Evolutionary conservation across 1,284 basidiomycete genomes (phyloP).

Genomic region (Sporisorium graminicola): DNA sequence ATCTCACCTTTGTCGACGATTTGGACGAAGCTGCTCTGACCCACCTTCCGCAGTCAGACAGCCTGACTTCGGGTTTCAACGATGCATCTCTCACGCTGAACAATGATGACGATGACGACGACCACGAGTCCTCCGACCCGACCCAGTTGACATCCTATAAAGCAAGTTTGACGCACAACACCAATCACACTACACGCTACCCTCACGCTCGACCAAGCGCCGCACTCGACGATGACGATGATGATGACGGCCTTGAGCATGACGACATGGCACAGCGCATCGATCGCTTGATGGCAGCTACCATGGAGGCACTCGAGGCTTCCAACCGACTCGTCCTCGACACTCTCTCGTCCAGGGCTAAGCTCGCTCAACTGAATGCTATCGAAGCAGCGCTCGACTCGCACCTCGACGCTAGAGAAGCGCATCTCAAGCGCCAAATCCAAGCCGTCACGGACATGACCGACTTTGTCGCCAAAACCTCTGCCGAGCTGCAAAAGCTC

Average conservation of each 20-base stretch:
- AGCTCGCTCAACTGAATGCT: slow-evolving; percentile 43
- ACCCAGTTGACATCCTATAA: slow-evolving; percentile 1
- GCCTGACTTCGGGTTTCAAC: slow-evolving; percentile 18
- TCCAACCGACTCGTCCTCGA: slow-evolving; percentile 43
- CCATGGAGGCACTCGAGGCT: slow-evolving; percentile 46
- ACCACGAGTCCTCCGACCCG: not conserved
- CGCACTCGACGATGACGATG: slow-evolving; percentile 7
- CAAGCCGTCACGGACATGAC: slow-evolving; percentile 44
- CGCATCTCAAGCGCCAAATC: slow-evolving; percentile 37
- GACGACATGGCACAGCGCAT: slow-evolving; percentile 30
- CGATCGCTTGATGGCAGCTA: slow-evolving; percentile 41
- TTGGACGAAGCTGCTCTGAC: slow-evolving; percentile 13
- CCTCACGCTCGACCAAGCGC: not conserved
- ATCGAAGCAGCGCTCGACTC: slow-evolving; percentile 44
- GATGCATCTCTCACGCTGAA: slow-evolving; percentile 33
- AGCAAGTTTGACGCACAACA: not conserved
- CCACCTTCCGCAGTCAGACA: slow-evolving; percentile 13
- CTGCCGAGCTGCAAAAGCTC: slow-evolving; percentile 31
- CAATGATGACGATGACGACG: slow-evolving; percentile 5
- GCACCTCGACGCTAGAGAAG: slow-evolving; percentile 37
- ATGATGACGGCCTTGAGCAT: slow-evolving; percentile 7
- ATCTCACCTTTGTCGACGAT: slow-evolving; percentile 36
- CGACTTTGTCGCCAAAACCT: slow-evolving; percentile 37
- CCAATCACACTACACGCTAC: not conserved
- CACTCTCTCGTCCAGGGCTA: slow-evolving; percentile 40